Percentiles rank a stretch among this genome's conserved stretches.
phyloP scores from a whole-genome alignment of 345 rosid genomes.

The Physaria fendleri region DNA sequence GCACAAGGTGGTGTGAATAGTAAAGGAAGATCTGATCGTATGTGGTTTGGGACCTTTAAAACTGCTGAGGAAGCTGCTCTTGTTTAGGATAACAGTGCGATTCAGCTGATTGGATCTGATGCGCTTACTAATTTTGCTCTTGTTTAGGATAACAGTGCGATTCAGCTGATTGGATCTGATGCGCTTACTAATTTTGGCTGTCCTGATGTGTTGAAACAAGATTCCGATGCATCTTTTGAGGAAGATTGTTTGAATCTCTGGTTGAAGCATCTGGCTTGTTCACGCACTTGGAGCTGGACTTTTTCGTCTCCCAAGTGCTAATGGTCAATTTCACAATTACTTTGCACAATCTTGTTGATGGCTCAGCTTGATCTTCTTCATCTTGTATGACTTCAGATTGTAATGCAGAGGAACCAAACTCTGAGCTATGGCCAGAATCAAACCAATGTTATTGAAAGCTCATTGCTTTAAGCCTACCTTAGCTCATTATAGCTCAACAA shows the following conservation, averaged over 20 bases:
- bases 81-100: slow-evolving; percentile 46
- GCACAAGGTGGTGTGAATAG: too few relatives aligned
- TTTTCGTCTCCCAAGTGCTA: not conserved
- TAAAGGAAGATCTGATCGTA: too few relatives aligned
- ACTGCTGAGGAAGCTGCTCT: too few relatives aligned
- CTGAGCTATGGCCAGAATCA: slow-evolving; percentile 18
- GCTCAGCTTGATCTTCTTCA: slow-evolving; percentile 20
- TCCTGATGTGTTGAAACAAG: slow-evolving; percentile 2
- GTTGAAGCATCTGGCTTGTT: slow-evolving; percentile 49
- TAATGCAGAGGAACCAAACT: slow-evolving; percentile 15
- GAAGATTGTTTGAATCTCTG: too few relatives aligned
- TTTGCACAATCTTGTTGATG: slow-evolving; percentile 15
- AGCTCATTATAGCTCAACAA: slow-evolving; percentile 16
- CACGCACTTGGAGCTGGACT: slow-evolving; percentile 34
- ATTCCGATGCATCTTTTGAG: too few relatives aligned
- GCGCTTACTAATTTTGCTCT: slow-evolving; percentile 56
- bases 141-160: slow-evolving; percentile 46
- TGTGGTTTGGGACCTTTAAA: too few relatives aligned
- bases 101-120: slow-evolving; percentile 40
- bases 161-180: slow-evolving; percentile 40
- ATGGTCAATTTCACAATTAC: too few relatives aligned
- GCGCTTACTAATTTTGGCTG: slow-evolving; percentile 46
- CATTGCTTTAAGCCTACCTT: slow-evolving; percentile 7
- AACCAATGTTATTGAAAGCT: slow-evolving; percentile 15
- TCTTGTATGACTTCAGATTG: not conserved